Evolutionary conservation across 805 yeast species (phyloP), one percentile per base, ranked within the genome.

Genomic region (Candida pini): DNA sequence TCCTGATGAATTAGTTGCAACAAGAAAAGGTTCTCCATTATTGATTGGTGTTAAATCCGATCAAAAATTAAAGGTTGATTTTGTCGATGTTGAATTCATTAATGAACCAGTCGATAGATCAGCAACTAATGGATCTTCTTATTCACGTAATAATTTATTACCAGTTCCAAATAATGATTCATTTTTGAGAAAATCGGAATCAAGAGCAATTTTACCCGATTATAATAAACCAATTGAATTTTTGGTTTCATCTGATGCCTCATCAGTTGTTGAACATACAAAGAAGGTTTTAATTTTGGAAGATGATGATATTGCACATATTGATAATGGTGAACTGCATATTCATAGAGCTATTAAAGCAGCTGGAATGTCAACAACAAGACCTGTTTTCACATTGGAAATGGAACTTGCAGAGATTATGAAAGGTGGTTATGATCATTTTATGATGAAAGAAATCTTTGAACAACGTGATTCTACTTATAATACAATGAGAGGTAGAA

Each of bases 401-500:
- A 74, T 92, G 82, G 96, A 92, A 68, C 76, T 92, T 58, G 92
- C 94, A 43, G 94, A 92, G 68, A 90, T 92, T 59, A 92, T 92
- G 97, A 90, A 88, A 69, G 98, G 98, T 53, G 83, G 85, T 44
- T 90, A 83, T 68, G 79, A 76, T 50, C 98, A 92, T 66, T 92
- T 90, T 64, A 92, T 92, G 99, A 94, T 88, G 67, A 92, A 92
- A 73, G 99, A 92, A 68, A 92, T 92, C 50, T 87, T 83, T 56
- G 98, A 92, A 66, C 99, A 92, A 68, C 98, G 98, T 25, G 98
- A 92, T 57, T 89, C 97, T 4, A 83, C 97, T 33, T 83, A 89
- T 61, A 92, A 92, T 69, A 92, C 99, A 33, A 92, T 92, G 98
- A 83, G 98, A 71, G 99, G 99, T 56, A 86, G 99, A 71, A 72